phyloP scores from a whole-genome alignment of 306 rosid genomes.

The apple (Malus domestica) region DNA sequence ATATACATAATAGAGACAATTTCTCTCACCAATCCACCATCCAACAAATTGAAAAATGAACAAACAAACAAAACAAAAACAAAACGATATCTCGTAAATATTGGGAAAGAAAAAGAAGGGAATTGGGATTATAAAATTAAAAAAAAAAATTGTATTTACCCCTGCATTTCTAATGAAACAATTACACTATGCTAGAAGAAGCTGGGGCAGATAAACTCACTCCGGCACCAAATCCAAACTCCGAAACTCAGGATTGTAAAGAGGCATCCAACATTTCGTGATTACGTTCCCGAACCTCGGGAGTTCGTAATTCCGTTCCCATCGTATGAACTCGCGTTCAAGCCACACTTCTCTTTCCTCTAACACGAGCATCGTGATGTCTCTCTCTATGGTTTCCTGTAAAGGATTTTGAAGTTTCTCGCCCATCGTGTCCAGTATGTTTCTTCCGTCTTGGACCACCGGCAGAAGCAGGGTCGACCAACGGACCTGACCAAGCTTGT shows the following conservation, averaged over 20 bases:
- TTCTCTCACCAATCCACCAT: slow-evolving; percentile 25
- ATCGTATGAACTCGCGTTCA: slow-evolving; percentile 23
- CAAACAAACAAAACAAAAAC: not conserved
- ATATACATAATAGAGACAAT: slow-evolving; percentile 36
- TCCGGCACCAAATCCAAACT: slow-evolving; percentile 15
- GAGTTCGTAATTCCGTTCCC: slow-evolving; percentile 22
- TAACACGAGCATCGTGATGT: slow-evolving; percentile 20
- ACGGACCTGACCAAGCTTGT: slow-evolving; percentile 88
- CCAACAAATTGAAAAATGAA: slow-evolving; percentile 30
- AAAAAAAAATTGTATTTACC: not conserved
- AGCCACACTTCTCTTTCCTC: slow-evolving; percentile 56
- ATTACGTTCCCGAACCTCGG: too few species aligned
- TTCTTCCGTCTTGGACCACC: slow-evolving; percentile 58
- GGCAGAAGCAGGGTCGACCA: slow-evolving; percentile 44
- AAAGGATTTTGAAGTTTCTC: slow-evolving; percentile 38
- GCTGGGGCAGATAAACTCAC: slow-evolving; percentile 8
- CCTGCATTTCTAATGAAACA: slow-evolving; percentile 26
- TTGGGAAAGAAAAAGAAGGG: slow-evolving; percentile 8
- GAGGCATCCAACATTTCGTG: slow-evolving; percentile 1
- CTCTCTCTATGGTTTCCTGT: slow-evolving; percentile 29
- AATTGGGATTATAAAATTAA: slow-evolving; percentile 8
- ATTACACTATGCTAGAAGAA: slow-evolving; percentile 21
- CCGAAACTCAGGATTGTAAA: slow-evolving; percentile 12
- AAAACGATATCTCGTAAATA: slow-evolving; percentile 3
- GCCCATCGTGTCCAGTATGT: slow-evolving; percentile 37